Evolutionary conservation across 805 yeast genomes (phyloP), one percentile per base, ranked within the genome.

Genomic region (Saturnispora zaruensis): DNA sequence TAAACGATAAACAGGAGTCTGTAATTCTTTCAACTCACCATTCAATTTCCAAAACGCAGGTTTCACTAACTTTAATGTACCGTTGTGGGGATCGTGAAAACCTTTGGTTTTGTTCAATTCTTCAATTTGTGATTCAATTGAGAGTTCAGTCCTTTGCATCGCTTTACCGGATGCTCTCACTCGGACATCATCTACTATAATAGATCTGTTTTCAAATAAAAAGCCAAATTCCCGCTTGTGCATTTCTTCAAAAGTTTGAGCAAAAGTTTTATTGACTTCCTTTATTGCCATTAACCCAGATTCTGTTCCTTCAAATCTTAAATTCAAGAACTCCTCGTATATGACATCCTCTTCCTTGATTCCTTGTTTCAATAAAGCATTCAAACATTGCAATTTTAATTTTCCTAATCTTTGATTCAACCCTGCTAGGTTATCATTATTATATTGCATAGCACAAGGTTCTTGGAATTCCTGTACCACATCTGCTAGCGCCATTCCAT

Each of bases 231-330:
- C 93, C 51, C 79, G 72, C 54, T 75, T 69, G 60, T 86, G 95
- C 49, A 72, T 66, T 13, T 71, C 69, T 42, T 73, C 65, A 62
- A 84, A 86, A 45, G 71, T 70, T 34, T 66, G 61, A 16, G 63
- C 59, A 57, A 74, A 77, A 25, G 70, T 67, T 9, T 38, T 45
- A 0, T 43, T 46, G 25, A 57, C 56, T 6, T 59, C 62, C 20
- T 59, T 64, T 5, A 58, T 52, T n/a, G 85, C 78, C 85, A 89
- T 84, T 54, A 90, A 67, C 38, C 84, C 82, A 2, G 96, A 84
- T 60, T 90, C 96, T n/a, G 96, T 84, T 7, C 96, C 96, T 54
- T 79, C 79, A 61, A 86, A 90, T 59, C 95, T 75, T 73, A 89
- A 69, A 61, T 89, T 89, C 54, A 89, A 67, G 57, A 76, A 86